A percentile compares a stretch with the other conserved stretches of the same genome.
Conservation (phyloP, 306 rosid genomes). For the Pyrus betulifolia region DNA sequence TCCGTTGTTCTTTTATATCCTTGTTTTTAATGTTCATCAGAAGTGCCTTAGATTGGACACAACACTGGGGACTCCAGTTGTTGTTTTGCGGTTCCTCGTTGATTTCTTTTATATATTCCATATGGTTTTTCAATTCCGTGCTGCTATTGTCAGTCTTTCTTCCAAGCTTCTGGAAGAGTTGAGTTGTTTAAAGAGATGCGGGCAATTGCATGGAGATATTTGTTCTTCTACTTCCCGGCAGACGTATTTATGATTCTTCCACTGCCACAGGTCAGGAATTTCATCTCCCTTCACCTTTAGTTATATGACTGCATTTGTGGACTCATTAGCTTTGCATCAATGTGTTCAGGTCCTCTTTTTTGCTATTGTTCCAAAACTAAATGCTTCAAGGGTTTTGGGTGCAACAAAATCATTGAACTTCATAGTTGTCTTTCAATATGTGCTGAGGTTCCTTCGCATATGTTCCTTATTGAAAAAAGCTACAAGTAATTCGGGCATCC, state of each 20-base stretch:
- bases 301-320: too few relatives aligned
- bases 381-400: not conserved
- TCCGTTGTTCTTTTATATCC: constrained; percentile 27
- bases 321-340: not conserved
- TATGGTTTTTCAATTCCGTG: not conserved
- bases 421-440: constrained; percentile 12
- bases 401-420: constrained; percentile 1
- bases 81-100: constrained; percentile 8
- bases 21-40: constrained; percentile 8
- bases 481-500: constrained; percentile 1
- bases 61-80: constrained; percentile 1
- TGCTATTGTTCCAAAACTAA: not conserved
- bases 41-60: constrained; percentile 21
- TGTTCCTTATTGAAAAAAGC: constrained; percentile 3
- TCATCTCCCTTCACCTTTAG: not conserved
- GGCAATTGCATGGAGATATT: not conserved
- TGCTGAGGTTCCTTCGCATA: constrained; percentile 21
- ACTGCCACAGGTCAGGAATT: constrained; percentile 6
- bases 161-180: not conserved
- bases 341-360: constrained; percentile 15
- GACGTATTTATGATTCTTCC: constrained; percentile 12
- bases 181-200: not conserved
- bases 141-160: not conserved
- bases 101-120: not conserved
- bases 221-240: not conserved